Percentiles rank a stretch among this genome's conserved stretches.
Evolutionary conservation across 345 rosid genomes (phyloP).

Genomic region (Salix dunnii): DNA sequence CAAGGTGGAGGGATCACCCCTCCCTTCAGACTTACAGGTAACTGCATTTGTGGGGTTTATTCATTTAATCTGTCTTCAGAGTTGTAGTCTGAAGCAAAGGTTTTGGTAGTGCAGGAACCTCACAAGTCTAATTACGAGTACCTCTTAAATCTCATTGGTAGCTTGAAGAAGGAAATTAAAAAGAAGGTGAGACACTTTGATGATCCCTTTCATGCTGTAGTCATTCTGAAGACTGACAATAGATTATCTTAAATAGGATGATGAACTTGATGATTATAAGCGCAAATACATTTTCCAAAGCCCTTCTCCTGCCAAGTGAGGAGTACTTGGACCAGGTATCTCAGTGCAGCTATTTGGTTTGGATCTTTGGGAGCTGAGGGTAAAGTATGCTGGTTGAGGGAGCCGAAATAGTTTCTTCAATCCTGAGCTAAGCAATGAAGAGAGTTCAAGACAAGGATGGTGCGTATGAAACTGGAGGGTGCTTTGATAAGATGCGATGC

Average conservation of each 20-base stretch:
- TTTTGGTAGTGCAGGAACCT: background rate
- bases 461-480: background rate
- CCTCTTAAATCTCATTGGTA: constrained; percentile 5
- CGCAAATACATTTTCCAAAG: background rate
- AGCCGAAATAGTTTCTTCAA: background rate
- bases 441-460: background rate
- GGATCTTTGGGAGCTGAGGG: background rate
- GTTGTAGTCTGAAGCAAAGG: background rate
- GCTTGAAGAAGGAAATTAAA: constrained; percentile 13
- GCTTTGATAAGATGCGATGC: background rate
- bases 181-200: background rate
- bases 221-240: background rate
- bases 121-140: constrained; percentile 4
- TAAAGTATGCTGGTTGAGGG: background rate
- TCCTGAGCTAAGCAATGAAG: background rate
- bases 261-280: background rate
- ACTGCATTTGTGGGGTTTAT: background rate
- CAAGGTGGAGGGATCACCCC: constrained; percentile 1
- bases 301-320: background rate
- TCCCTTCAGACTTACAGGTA: constrained; percentile 2
- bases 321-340: background rate
- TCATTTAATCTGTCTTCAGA: background rate
- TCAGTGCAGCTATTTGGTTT: background rate
- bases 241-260: background rate
- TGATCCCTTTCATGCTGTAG: background rate